Evolutionary conservation across 306 rosid species (phyloP), one percentile per base, ranked within the genome.

Genomic region (Begonia masoniana): DNA sequence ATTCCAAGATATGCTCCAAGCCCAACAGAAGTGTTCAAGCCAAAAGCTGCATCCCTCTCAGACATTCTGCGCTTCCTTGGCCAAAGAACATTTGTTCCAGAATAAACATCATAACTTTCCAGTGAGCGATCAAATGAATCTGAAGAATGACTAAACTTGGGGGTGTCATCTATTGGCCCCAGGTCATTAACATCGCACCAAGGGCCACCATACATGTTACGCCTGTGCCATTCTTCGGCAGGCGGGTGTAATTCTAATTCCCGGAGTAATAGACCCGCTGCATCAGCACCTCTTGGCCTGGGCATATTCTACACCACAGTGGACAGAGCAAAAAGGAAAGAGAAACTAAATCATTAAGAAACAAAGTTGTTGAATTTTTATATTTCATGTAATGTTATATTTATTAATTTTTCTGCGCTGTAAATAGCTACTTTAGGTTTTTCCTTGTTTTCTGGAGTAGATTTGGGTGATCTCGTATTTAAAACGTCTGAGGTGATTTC

Each of bases 31-130:
- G 86, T 86, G 68, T 86, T 91, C 68, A 91, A 62, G 59, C 99
- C 99, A 78, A 91, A 91, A 71, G 99, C 99, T 63, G 99, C 99
- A 79, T 91, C 96, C 72, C 99, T 80, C 77, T 91, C 99, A 51
- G 99, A 91, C 82, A 91, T 72, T 68, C 99, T 79, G 61, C 99
- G 99, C 69, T 91, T 91, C 87, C 86, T 73, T 35, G 99, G 99
- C 99, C 99, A 91, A 68, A 91, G 59, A 55, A 74, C 80, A 53
- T 75, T 82, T 55, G 76, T 59, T 67, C 94, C 94, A 43, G 75
- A 63, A 55, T 72, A 66, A 52, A 71, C 75, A 68, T 82, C 74
- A 49, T 70, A 71, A 64, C 73, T 71, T 57, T 83, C 96, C 76
- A 72, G 21, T 36, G 80, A 80, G 60, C 67, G 73, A 82, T 78